Conservation (phyloP, 1,139 yeast species). For the Yamadazyma friedrichii region DNA sequence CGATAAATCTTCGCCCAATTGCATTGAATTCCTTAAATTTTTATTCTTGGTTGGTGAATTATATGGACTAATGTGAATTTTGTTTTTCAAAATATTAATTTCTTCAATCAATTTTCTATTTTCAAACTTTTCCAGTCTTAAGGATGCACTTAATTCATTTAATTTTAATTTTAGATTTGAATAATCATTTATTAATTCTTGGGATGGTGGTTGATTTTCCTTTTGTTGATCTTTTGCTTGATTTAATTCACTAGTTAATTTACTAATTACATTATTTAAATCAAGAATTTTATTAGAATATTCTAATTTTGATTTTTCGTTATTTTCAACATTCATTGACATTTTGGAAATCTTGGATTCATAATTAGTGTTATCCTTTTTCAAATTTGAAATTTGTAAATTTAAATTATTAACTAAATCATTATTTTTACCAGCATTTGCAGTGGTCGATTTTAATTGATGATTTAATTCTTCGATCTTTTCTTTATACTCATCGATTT, state of each 20-base stretch:
- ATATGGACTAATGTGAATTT: conserved; percentile 27
- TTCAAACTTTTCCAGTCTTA: conserved; percentile 54
- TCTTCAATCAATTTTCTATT: conserved; percentile 58
- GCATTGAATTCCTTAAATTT: conserved; percentile 29
- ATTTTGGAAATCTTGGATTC: conserved; percentile 13
- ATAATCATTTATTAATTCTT: conserved; percentile 39
- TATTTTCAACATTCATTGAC: conserved; percentile 23
- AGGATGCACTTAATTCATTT: conserved; percentile 50
- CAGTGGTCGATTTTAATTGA: conserved; percentile 7
- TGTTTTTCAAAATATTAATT: conserved; percentile 51
- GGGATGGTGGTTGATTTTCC: conserved; percentile 37
- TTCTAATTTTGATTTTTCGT: conserved; percentile 23
- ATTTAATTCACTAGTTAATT: conserved; percentile 18
- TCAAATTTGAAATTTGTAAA: conserved; percentile 10
- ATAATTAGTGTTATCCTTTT: conserved; percentile 12
- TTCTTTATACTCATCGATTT: conserved; percentile 12
- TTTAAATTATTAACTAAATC: conserved; percentile 14
- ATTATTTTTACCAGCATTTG: conserved; percentile 9
- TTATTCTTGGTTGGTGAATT: conserved; percentile 22
- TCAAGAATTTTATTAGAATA: conserved; percentile 26
- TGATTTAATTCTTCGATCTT: conserved; percentile 6
- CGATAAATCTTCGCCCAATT: conserved; percentile 32
- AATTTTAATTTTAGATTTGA: conserved; percentile 50
- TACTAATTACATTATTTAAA: conserved; percentile 23
- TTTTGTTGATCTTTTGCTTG: conserved; percentile 20